phyloP scores from a whole-genome alignment of 352 stramenopile genomes.

The Globisporangium abappressorium region DNA sequence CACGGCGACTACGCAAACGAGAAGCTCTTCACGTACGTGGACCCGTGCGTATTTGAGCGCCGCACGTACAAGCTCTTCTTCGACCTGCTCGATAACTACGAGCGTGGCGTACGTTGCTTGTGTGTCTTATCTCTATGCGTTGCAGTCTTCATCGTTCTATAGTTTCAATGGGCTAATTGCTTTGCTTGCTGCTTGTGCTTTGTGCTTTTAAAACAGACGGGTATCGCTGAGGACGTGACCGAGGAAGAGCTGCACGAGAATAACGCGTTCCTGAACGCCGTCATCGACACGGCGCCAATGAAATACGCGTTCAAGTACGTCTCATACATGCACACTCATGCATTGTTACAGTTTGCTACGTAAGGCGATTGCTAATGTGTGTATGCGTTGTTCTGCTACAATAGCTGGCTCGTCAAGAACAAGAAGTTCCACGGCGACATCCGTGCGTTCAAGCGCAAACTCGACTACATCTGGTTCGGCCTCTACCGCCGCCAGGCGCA shows the following conservation, averaged over 20 bases:
- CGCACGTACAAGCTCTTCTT: constrained; percentile 91
- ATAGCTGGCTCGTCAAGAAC: constrained; percentile 80
- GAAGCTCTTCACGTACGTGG: constrained; percentile 90
- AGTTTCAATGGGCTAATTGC: neutral
- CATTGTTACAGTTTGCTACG: neutral
- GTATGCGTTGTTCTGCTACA: neutral
- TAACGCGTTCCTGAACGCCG: constrained; percentile 88
- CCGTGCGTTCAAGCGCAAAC: constrained; percentile 83
- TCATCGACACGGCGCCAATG: constrained; percentile 92
- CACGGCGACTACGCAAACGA: constrained; percentile 87
- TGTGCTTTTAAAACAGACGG: constrained; percentile 42
- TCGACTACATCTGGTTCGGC: constrained; percentile 95
- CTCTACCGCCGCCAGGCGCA: constrained; percentile 87
- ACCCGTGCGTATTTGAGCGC: constrained; percentile 82
- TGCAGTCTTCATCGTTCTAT: neutral
- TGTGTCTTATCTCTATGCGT: neutral
- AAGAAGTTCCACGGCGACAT: constrained; percentile 78
- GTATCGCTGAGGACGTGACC: constrained; percentile 85
- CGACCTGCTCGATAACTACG: constrained; percentile 89
- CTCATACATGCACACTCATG: neutral
- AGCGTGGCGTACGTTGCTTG: constrained; percentile 50
- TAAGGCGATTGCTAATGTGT: neutral
- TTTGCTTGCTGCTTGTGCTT: neutral
- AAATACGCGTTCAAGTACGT: constrained; percentile 90
- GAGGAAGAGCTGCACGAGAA: constrained; percentile 89